Base-by-base conservation (phyloP, 495 filamentous ascomycete genomes). In the Trichoderma virens region DNA sequence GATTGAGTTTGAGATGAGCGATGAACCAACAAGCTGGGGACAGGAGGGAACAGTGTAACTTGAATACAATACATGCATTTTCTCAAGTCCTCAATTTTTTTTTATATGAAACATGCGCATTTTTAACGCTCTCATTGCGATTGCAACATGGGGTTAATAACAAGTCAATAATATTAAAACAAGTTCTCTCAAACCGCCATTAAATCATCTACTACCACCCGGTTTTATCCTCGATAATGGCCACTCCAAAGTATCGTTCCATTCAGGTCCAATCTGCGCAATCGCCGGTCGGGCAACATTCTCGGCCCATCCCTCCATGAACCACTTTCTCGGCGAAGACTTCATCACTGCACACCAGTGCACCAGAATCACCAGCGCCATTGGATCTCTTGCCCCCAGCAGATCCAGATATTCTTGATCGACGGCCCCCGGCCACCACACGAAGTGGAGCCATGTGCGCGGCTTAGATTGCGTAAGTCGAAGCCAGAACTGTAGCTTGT, bases 1-100 rank as follows among this genome's bases (percentile, higher is more conserved):
- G 51, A 67, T 74, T 32, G 60, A 54, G 45, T 70, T 74, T 63
- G 66, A 71, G 32, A 74, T 74, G 73, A 72, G 69, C 35, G 60
- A 68, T 11, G 31, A 61, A 18, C 31, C 18, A 5, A 72, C 70
- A 18, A 39, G 23, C 13, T 74, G 70, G 70, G 70, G 67, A 45
- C 66, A 63, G 38, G 54, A 54, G 45, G 66, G 67, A 9, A 61
- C 59, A 6, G 35, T 61, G n/a, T 61, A 61, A 38, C 8, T 3
- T 16, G 27, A 4, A 16, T 28, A 30, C 34, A 7, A 13, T 6
- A 0, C 6, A 35, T 35, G 34, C 6, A 35, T 0, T 35, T 7
- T 35, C 6, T 35, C 13, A 35, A 6, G 34, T 7, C 2, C 34
- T 35, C 34, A 7, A 7, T 0, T 13, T 35, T 1, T 35, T 35